phyloP scores from a whole-genome alignment of 331 rosid genomes.

The Acacia pycnantha region DNA sequence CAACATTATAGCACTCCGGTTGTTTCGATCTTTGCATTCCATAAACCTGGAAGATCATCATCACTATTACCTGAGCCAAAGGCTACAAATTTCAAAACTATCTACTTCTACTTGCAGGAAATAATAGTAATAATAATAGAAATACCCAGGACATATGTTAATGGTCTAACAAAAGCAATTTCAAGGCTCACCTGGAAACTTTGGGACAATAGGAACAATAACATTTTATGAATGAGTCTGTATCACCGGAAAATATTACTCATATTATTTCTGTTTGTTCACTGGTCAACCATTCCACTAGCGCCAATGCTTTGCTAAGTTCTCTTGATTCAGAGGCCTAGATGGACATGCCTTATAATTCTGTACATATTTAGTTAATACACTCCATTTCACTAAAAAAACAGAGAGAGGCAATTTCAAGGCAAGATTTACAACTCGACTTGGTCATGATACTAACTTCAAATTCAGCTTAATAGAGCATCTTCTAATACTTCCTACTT shows the following conservation, averaged over 20 bases:
- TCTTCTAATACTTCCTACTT: not conserved
- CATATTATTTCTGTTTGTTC: too few species aligned
- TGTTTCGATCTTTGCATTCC: conserved; percentile 98
- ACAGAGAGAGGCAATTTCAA: not conserved
- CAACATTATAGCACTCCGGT: conserved; percentile 68
- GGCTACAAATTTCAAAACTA: not conserved
- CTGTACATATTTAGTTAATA: too few species aligned
- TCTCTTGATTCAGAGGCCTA: too few species aligned
- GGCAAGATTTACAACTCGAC: not conserved
- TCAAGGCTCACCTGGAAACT: too few species aligned
- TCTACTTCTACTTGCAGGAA: not conserved
- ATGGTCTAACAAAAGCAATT: not conserved
- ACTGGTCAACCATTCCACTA: too few species aligned
- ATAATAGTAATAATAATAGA: not conserved
- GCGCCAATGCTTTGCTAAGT: too few species aligned
- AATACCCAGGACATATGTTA: not conserved
- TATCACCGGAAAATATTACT: too few species aligned
- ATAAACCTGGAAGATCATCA: conserved; percentile 67
- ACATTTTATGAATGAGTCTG: too few species aligned
- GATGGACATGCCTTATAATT: too few species aligned
- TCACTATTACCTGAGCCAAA: conserved; percentile 13
- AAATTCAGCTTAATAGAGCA: not conserved
- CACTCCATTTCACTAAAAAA: too few species aligned
- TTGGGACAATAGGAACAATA: too few species aligned
- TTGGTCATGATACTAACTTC: not conserved